Evolutionary conservation across 306 rosid genomes (phyloP), one percentile per base, ranked within the genome.

Genomic region (Geum urbanum): DNA sequence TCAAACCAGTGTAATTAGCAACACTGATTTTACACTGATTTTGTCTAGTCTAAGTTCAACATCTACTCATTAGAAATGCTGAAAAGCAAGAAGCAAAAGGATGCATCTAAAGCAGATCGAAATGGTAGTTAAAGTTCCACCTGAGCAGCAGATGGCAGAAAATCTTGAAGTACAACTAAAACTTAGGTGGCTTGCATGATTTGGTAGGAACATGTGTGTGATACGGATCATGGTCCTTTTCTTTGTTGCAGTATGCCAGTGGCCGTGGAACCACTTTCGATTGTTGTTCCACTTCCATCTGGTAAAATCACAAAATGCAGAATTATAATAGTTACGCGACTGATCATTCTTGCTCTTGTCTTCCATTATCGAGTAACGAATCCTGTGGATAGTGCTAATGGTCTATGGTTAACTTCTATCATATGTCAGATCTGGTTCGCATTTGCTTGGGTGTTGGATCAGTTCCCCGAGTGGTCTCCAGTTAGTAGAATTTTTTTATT

Each of bases 361-460:
- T 94, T 94, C 87, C 96, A 94, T 70, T 94, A 90, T 73, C 82
- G 99, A 72, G 86, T 94, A 7, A 88, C 99, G 27, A 75, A 94
- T 76, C 97, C 99, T 6, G 99, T 94, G 74, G 96, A 94, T 40
- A 87, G 95, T 82, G 99, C 99, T 70, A 88, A 65, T 74, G 99
- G 91, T 78, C 85, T 94, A 64, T 94, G 99, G 99, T 73, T 94
- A 82, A 94, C 99, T 72, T 94, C 99, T 11, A 73, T 94, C 59
- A 86, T 88, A 73, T 94, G 99, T 74, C 97, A 94, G 86, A 94
- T 94, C 81, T 94, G 99, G 99, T 94, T 94, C 58, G 99, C 92
- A 48, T 80, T 90, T 80, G 90, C 99, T 7, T 94, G 99, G 99
- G 91, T 91, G 55, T 71, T 94, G 71, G 97, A 94, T 87, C 99